phyloP scores from a whole-genome alignment of 164 flowering plant species.

The Chimonanthus salicifolius region DNA sequence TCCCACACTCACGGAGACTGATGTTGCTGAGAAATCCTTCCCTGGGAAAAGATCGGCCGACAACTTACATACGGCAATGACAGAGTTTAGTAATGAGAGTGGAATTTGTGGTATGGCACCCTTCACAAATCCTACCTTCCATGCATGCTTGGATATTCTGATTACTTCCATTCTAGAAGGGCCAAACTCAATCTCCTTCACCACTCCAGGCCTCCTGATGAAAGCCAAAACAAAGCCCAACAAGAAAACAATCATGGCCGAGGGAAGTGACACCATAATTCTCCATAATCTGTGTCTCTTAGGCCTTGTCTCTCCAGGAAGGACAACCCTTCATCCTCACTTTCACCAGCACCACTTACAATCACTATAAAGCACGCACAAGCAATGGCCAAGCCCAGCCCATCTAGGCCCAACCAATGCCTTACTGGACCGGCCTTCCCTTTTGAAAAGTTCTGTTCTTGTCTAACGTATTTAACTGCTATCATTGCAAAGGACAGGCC shows the following conservation, averaged over 20 bases:
- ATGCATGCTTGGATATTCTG: constrained; percentile 41
- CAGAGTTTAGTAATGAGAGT: constrained; percentile 61
- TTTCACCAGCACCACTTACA: constrained; percentile 54
- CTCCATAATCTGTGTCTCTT: constrained; percentile 24
- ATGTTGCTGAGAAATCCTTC: constrained; percentile 45
- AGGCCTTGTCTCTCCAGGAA: neutral
- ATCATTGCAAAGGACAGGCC: constrained; percentile 77
- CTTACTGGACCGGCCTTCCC: constrained; percentile 49
- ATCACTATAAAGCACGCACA: constrained; percentile 60
- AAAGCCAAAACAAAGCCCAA: constrained; percentile 60
- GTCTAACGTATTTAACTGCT: constrained; percentile 63
- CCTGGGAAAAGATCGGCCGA: constrained; percentile 65
- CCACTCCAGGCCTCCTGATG: constrained; percentile 39
- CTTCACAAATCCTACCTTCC: constrained; percentile 71
- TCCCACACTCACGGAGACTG: constrained; percentile 57
- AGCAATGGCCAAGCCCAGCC: constrained; percentile 57
- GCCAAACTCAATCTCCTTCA: constrained; percentile 44
- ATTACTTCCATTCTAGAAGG: constrained; percentile 41
- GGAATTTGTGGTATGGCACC: constrained; percentile 77
- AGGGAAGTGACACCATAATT: constrained; percentile 45
- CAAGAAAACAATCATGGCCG: constrained; percentile 66
- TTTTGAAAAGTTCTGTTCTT: constrained; percentile 51
- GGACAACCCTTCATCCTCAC: constrained; percentile 5
- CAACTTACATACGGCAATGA: constrained; percentile 63
- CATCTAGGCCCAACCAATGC: constrained; percentile 80